These are phyloP conservation scores for Panicum hallii DNA, from an alignment of 202 grass and related monocot species.

Conservation along the genomic window DNA sequence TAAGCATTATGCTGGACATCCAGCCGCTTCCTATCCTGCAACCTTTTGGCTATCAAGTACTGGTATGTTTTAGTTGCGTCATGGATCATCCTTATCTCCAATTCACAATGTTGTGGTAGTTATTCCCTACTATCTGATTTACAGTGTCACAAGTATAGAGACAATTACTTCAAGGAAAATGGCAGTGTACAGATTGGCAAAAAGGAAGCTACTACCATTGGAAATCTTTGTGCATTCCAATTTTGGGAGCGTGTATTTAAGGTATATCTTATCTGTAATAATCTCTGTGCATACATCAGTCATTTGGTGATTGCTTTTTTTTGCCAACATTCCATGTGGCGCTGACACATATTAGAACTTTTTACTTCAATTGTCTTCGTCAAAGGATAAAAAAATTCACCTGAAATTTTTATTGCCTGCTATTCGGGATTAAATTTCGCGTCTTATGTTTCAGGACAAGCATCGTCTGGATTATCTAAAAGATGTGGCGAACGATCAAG, in stretches of 20 bases:
- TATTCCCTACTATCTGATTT: slow-evolving; percentile 44
- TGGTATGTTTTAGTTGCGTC: slow-evolving; percentile 60
- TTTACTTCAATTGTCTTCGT: slow-evolving; percentile 6
- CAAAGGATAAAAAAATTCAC: slow-evolving; percentile 18
- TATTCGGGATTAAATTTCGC: slow-evolving; percentile 36
- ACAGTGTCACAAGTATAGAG: slow-evolving; percentile 64
- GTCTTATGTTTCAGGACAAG: slow-evolving; percentile 66
- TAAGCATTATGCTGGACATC: slow-evolving; percentile 84
- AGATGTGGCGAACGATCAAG: slow-evolving; percentile 54
- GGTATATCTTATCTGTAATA: slow-evolving; percentile 57
- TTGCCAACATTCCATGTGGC: slow-evolving; percentile 7
- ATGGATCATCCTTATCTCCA: slow-evolving; percentile 17
- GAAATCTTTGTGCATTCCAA: slow-evolving; percentile 90
- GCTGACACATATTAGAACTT: not conserved
- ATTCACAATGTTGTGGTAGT: slow-evolving; percentile 21
- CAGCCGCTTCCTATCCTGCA: slow-evolving; percentile 83
- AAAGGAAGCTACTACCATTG: slow-evolving; percentile 80
- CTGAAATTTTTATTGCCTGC: slow-evolving; percentile 32
- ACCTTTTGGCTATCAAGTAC: slow-evolving; percentile 79
- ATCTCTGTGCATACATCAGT: slow-evolving; percentile 23
- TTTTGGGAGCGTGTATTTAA: slow-evolving; percentile 92
- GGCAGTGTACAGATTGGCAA: slow-evolving; percentile 55
- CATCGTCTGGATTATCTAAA: slow-evolving; percentile 66
- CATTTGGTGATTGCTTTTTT: not conserved
- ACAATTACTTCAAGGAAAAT: slow-evolving; percentile 70